A percentile compares a stretch with the other conserved stretches of the same genome.
Conservation (phyloP, 148 eudicot genomes). For the Chenopodium berlandieri region DNA sequence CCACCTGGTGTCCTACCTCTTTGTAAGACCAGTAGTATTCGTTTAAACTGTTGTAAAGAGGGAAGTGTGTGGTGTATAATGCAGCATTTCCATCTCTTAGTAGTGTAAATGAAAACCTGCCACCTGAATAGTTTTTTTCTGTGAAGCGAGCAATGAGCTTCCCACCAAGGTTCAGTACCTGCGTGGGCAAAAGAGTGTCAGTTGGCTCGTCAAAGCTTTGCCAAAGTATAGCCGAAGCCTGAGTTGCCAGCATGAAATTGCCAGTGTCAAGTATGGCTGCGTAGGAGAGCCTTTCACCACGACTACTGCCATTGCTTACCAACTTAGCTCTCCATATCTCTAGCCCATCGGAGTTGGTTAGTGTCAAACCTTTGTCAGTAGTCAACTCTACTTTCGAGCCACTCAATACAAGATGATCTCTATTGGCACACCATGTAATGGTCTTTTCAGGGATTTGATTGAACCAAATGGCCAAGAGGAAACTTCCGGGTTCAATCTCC, state of each 20-base stretch:
- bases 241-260: constrained; percentile 25
- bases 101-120: constrained; percentile 21
- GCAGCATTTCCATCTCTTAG: constrained; percentile 23
- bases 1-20: constrained; percentile 16
- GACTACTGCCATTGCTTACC: background rate
- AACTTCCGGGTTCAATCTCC: constrained; percentile 21
- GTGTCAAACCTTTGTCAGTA: constrained; percentile 17
- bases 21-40: background rate
- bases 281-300: background rate
- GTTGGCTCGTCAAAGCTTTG: constrained; percentile 14
- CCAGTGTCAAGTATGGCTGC: constrained; percentile 33
- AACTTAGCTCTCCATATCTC: constrained; percentile 22
- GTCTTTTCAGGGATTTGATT: constrained; percentile 31
- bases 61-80: constrained; percentile 25
- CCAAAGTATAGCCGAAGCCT: background rate
- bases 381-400: constrained; percentile 30
- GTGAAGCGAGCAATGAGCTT: constrained; percentile 27
- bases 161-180: constrained; percentile 12
- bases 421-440: constrained; percentile 34
- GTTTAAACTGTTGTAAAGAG: constrained; percentile 14
- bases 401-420: constrained; percentile 17
- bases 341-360: constrained; percentile 23
- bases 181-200: constrained; percentile 34
- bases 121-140: constrained; percentile 25
- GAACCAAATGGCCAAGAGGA: constrained; percentile 37